Evolutionary conservation across 345 rosid species (phyloP).

Genomic region (Hibiscus tridactylites): DNA sequence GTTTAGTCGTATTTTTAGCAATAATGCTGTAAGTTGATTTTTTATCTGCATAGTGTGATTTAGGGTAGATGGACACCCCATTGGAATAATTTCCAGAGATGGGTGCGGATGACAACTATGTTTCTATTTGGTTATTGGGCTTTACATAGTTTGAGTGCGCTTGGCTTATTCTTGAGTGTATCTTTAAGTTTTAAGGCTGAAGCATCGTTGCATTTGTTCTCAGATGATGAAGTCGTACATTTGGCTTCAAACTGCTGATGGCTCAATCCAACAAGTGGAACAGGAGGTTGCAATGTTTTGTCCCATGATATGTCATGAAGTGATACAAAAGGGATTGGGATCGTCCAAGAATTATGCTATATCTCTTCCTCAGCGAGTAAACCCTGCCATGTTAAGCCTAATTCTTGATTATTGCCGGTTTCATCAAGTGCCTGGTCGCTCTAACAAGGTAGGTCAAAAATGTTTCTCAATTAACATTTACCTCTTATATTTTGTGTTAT

Average conservation of each 20-base stretch:
- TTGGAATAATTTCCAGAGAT: not conserved
- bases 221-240: conserved; percentile 69
- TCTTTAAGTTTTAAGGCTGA: conserved; percentile 9
- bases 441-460: conserved; percentile 74
- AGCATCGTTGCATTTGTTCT: conserved; percentile 5
- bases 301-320: conserved; percentile 83
- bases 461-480: not conserved
- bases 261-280: conserved; percentile 84
- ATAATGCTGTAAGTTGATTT: not conserved
- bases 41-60: not conserved
- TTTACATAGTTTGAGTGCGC: not conserved
- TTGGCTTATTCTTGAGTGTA: conserved; percentile 4
- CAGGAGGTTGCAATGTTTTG: conserved; percentile 91
- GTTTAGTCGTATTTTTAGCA: not conserved
- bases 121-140: not conserved
- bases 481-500: conserved; percentile 6
- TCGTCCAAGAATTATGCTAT: conserved; percentile 74
- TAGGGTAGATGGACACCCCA: not conserved
- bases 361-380: conserved; percentile 79
- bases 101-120: not conserved
- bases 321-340: conserved; percentile 65
- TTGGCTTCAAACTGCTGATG: conserved; percentile 88
- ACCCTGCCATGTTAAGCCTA: conserved; percentile 61
- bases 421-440: conserved; percentile 76
- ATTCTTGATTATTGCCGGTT: conserved; percentile 82